These are phyloP conservation scores for Wickerhamiella australiensis DNA, from an alignment of 805 yeast species.

Conservation along the genomic window DNA sequence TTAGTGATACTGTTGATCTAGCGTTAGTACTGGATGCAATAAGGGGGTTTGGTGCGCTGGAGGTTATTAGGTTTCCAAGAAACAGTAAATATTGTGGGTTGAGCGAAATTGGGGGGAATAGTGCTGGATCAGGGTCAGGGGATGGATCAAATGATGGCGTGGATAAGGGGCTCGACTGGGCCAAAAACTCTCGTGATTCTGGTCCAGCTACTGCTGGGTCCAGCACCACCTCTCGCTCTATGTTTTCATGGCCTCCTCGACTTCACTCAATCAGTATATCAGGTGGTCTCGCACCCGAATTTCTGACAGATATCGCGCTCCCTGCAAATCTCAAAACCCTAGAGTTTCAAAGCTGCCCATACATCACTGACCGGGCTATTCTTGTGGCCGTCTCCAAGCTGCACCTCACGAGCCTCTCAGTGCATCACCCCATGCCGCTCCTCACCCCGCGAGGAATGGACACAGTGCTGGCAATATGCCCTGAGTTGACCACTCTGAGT, in stretches of 20 bases:
- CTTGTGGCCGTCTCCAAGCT: constrained; percentile 45
- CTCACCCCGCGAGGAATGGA: constrained; percentile 61
- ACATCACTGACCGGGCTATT: constrained; percentile 52
- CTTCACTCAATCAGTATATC: constrained; percentile 61
- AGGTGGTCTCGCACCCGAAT: constrained; percentile 82
- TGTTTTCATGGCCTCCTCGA: constrained; percentile 71
- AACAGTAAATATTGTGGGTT: constrained; percentile 58
- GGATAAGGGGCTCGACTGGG: too few species aligned
- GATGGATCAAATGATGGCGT: constrained; percentile 25
- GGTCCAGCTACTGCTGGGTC: too few species aligned
- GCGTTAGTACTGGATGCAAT: constrained; percentile 70
- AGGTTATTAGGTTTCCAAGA: constrained; percentile 76
- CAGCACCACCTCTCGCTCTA: too few species aligned
- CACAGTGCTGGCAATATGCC: constrained; percentile 60
- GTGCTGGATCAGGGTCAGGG: too few species aligned
- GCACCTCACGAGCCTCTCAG: constrained; percentile 47
- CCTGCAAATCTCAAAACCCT: constrained; percentile 60
- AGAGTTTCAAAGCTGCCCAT: constrained; percentile 82
- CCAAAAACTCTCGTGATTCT: too few species aligned
- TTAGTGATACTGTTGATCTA: constrained; percentile 80
- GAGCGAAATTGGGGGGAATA: neutral
- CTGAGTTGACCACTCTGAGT: constrained; percentile 50
- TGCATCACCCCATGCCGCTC: constrained; percentile 83
- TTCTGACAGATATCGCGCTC: constrained; percentile 54
- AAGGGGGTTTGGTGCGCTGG: constrained; percentile 45